Evolutionary conservation across 805 yeast genomes (phyloP), one percentile per base, ranked within the genome.

Genomic region (Candida boidinii): DNA sequence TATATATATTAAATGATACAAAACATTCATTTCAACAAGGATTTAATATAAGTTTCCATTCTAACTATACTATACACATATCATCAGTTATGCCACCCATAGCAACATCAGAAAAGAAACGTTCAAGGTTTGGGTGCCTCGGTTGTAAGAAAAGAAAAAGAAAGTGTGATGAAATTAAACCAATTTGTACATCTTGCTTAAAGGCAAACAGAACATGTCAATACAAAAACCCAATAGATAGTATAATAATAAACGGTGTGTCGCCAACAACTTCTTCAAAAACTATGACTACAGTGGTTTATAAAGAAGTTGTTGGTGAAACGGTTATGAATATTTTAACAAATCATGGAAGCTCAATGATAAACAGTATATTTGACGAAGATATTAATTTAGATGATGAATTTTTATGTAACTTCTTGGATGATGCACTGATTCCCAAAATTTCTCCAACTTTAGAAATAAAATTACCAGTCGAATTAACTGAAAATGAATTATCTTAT

Each of bases 111-210:
- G 56, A 58, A 26, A 41, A 46, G 31, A 61, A 57, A 29, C 54
- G 82, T 30, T 69, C 76, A 18, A 56, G 83, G 21, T 60, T 55
- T 23, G 84, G 84, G 0, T 78, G 85, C 41, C 74, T 67, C 39
- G 62, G 68, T 25, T 78, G 87, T 52, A 78, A 76, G 47, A 59
- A 64, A 27, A 54, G 71, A 21, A 78, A 76, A 48, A 66, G 75
- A 24, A 80, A 82, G 51, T 82, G 94, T 48, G 79, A 77, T 43
- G 90, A 80, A 49, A 40, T 34, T 15, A 77, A 76, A 46, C 92
- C 92, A 0, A 39, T 46, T 1, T 82, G 94, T 44, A 45, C 66
- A 1, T 62, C 68, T 35, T 82, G 94, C 48, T 26, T 47, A 1
- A 73, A 69, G 39, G 52, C 66, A 3, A 53, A 56, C 1, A 51